A percentile compares a stretch with the other conserved stretches of the same genome.
These are phyloP conservation scores for Calocybe gangraenosa DNA, from an alignment of 768 basidiomycete species.

Conservation along the genomic window DNA sequence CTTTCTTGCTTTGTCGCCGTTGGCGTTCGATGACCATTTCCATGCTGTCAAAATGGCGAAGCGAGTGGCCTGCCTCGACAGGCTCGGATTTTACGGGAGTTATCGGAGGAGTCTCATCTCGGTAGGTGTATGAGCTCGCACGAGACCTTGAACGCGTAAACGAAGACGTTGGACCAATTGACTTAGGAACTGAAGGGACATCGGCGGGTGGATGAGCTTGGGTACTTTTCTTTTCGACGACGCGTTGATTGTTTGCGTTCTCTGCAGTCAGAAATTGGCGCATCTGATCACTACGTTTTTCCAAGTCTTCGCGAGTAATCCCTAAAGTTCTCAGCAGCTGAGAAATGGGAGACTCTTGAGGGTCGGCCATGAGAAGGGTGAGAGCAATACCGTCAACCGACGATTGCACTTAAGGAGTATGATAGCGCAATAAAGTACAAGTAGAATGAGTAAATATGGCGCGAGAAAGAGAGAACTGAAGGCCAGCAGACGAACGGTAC, in stretches of 20 bases:
- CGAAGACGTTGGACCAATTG: constrained; percentile 28
- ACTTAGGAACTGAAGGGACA: constrained; percentile 30
- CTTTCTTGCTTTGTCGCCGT: constrained; percentile 53
- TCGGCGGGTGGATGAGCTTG: constrained; percentile 29
- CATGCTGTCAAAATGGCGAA: constrained; percentile 69
- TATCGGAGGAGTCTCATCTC: constrained; percentile 51
- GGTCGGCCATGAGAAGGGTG: constrained; percentile 32
- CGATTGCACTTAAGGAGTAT: no score
- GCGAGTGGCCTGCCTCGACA: constrained; percentile 41
- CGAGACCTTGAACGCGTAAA: constrained; percentile 42
- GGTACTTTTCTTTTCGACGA: constrained; percentile 31
- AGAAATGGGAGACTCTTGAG: constrained; percentile 62
- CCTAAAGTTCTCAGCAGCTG: constrained; percentile 68
- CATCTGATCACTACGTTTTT: constrained; percentile 73
- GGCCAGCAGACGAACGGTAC: background rate
- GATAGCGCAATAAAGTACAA: no score
- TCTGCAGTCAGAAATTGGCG: constrained; percentile 68
- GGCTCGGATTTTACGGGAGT: constrained; percentile 67
- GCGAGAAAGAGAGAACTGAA: constrained; percentile 7
- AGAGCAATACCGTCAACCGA: constrained; percentile 5
- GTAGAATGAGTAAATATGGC: constrained; percentile 10
- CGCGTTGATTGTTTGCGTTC: constrained; percentile 41
- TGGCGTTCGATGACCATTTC: constrained; percentile 74
- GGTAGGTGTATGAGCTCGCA: constrained; percentile 44
- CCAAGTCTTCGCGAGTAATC: constrained; percentile 72